Conservation (phyloP, 768 basidiomycete species). For the Hericium alpestre region DNA sequence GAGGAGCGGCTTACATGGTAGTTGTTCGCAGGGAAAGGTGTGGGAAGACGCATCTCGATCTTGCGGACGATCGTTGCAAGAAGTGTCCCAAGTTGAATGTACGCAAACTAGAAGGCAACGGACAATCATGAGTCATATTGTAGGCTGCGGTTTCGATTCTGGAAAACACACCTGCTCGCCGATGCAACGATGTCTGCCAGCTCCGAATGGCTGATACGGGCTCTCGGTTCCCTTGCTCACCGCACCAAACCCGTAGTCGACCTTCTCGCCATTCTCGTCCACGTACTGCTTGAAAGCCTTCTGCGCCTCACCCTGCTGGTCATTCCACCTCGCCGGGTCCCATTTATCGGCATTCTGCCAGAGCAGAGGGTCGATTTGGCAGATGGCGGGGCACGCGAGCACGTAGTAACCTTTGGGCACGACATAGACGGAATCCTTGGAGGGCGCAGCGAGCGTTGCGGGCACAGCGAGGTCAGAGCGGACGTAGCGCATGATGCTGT, state of each 20-base stretch:
- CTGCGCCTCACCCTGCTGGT: slow-evolving; percentile 72
- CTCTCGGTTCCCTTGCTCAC: slow-evolving; percentile 95
- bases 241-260: slow-evolving; percentile 93
- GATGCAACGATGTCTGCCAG: slow-evolving; percentile 91
- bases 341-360: slow-evolving; percentile 69
- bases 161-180: slow-evolving; percentile 58
- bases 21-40: slow-evolving; percentile 68
- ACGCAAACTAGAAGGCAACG: slow-evolving; percentile 59
- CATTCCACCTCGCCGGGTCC: slow-evolving; percentile 80
- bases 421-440: slow-evolving; percentile 64
- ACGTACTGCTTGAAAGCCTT: slow-evolving; percentile 66
- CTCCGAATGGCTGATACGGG: slow-evolving; percentile 96
- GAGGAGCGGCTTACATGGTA: slow-evolving; percentile 60
- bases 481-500: slow-evolving; percentile 91
- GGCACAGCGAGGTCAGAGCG: slow-evolving; percentile 80
- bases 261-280: slow-evolving; percentile 73
- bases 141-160: background rate
- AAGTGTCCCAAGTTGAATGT: slow-evolving; percentile 83
- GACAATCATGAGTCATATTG: slow-evolving; percentile 5
- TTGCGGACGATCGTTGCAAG: slow-evolving; percentile 68
- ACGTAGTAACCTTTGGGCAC: slow-evolving; percentile 87
- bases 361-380: slow-evolving; percentile 73
- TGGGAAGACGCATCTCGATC: slow-evolving; percentile 62
- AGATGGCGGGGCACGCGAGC: slow-evolving; percentile 79
- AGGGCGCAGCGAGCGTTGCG: slow-evolving; percentile 65